Evolutionary conservation across 495 filamentous ascomycete genomes (phyloP).

Genomic region (Xylaria scruposa): DNA sequence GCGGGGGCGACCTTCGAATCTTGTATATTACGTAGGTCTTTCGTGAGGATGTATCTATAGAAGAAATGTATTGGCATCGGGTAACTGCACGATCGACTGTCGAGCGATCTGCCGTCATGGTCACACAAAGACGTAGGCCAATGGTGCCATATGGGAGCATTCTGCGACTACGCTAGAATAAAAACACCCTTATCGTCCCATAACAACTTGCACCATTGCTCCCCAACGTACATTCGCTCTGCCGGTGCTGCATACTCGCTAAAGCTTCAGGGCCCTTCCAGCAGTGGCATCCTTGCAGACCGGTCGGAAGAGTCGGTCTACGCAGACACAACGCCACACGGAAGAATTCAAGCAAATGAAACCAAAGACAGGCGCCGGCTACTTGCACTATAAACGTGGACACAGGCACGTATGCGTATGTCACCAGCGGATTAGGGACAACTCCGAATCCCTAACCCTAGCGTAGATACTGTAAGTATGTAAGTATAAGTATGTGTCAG

Average conservation of each 20-base stretch:
- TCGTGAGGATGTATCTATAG: not conserved
- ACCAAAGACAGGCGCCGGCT: conserved; percentile 4
- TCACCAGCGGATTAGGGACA: not conserved
- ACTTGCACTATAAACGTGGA: not conserved
- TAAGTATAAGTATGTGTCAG: not conserved
- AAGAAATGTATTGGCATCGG: not conserved
- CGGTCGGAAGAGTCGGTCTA: conserved; percentile 12
- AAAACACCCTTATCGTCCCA: conserved; percentile 11
- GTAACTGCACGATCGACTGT: conserved; percentile 13
- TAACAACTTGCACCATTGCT: conserved; percentile 6
- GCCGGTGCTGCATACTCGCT: conserved; percentile 26
- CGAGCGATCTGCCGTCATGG: conserved; percentile 11
- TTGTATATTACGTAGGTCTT: not conserved
- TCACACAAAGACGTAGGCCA: conserved; percentile 13
- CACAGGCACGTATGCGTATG: not conserved
- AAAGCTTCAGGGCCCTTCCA: conserved; percentile 15
- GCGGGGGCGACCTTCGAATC: not conserved
- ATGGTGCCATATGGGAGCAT: conserved; percentile 3
- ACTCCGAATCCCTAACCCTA: not conserved
- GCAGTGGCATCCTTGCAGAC: conserved; percentile 21
- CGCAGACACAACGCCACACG: conserved; percentile 7
- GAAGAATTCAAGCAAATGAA: conserved; percentile 25
- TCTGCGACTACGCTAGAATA: not conserved
- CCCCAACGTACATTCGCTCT: conserved; percentile 10
- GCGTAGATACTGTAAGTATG: not conserved